phyloP scores from a whole-genome alignment of 1,284 basidiomycete genomes.

The Ceratorhiza oryzae-sativae region DNA sequence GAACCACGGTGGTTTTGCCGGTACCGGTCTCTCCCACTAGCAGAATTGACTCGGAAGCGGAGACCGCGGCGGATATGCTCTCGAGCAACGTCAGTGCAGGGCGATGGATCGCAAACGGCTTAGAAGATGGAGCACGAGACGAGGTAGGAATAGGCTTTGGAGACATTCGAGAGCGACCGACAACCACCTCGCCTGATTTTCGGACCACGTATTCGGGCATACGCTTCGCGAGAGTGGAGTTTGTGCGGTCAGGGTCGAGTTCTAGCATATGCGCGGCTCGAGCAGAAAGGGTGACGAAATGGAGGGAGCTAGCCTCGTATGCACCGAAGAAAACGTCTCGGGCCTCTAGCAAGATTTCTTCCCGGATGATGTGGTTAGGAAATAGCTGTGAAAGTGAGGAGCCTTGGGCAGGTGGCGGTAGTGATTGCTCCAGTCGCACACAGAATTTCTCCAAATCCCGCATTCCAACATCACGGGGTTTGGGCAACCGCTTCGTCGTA shows the following conservation, averaged over 20 bases:
- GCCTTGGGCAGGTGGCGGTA: constrained; percentile 55
- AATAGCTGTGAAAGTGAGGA: constrained; percentile 62
- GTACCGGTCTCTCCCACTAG: constrained; percentile 99
- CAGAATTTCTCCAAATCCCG: constrained; percentile 92
- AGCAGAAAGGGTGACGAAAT: constrained; percentile 55
- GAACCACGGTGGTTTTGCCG: constrained; percentile 94
- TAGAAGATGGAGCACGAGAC: constrained; percentile 42
- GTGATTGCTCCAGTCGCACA: constrained; percentile 68
- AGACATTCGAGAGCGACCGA: constrained; percentile 64
- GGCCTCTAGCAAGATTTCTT: constrained; percentile 90
- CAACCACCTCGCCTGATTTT: constrained; percentile 64
- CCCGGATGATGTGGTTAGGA: constrained; percentile 80
- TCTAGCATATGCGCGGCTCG: constrained; percentile 70
- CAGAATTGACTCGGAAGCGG: constrained; percentile 83
- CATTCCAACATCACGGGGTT: constrained; percentile 66
- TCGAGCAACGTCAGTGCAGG: constrained; percentile 85
- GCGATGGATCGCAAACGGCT: constrained; percentile 90
- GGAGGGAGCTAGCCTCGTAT: constrained; percentile 60
- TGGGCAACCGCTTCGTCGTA: constrained; percentile 60
- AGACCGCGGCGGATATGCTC: constrained; percentile 78
- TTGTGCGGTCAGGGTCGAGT: constrained; percentile 66
- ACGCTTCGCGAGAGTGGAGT: constrained; percentile 65
- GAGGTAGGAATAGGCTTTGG: constrained; percentile 36
- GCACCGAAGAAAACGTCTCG: constrained; percentile 84
- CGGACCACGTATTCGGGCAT: constrained; percentile 73